Evolutionary conservation across 208 protist species (phyloP).

Genomic region (Plasmodiophora brassicae): DNA sequence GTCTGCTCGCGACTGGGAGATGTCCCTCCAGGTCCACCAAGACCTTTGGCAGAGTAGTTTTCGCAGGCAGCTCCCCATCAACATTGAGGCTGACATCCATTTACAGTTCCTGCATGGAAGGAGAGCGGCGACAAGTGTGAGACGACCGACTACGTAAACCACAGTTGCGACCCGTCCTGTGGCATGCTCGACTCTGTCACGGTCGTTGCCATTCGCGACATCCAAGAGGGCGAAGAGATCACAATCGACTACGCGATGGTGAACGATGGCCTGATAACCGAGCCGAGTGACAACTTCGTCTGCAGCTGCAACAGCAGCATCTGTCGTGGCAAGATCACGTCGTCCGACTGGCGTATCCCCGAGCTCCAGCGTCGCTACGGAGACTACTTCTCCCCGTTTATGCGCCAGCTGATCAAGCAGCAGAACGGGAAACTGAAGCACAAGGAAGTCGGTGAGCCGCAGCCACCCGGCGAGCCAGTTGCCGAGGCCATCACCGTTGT

Average conservation of each 20-base stretch:
- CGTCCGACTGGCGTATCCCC: not conserved
- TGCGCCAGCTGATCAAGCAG: not conserved
- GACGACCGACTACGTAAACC: slow-evolving; percentile 26
- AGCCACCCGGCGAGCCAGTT: no score
- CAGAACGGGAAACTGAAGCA: not conserved
- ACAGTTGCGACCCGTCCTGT: slow-evolving; percentile 17
- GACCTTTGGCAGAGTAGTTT: slow-evolving; percentile 5
- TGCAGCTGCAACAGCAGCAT: not conserved
- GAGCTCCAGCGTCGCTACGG: not conserved
- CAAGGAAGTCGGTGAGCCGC: no score
- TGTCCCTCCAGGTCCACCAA: not conserved
- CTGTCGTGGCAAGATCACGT: not conserved
- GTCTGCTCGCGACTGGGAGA: not conserved
- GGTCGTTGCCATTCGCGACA: slow-evolving; percentile 9
- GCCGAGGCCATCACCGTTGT: no score
- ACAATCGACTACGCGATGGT: not conserved
- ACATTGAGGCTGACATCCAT: no score
- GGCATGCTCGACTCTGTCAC: slow-evolving; percentile 24
- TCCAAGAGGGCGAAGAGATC: not conserved
- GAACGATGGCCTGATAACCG: not conserved
- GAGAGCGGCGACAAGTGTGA: slow-evolving; percentile 1
- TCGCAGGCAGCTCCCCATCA: no score
- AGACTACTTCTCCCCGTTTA: not conserved
- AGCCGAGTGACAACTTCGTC: slow-evolving; percentile 5
- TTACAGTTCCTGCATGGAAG: slow-evolving; percentile 10